Evolutionary conservation across 1,284 basidiomycete species (phyloP).

Genomic region (Pseudozyma tsukubaensis): DNA sequence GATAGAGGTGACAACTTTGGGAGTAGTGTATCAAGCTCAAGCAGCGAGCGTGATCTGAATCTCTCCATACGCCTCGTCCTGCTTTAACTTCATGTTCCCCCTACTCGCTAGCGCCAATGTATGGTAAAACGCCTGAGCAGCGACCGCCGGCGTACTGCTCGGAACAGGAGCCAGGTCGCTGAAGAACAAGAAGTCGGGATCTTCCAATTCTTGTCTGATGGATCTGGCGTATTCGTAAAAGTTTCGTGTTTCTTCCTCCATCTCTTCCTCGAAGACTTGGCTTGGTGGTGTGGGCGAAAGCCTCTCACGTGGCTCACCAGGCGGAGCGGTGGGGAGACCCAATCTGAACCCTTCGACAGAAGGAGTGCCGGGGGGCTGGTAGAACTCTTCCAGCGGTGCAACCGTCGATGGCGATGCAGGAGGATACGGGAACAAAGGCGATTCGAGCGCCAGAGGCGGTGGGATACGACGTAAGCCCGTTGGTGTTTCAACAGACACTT

Average conservation of each 20-base stretch:
- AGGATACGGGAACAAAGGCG: slow-evolving; percentile 17
- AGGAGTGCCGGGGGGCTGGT: slow-evolving; percentile 18
- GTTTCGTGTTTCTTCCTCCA: slow-evolving; percentile 45
- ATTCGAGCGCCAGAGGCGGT: slow-evolving; percentile 7
- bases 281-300: slow-evolving; percentile 19
- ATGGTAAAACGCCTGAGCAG: slow-evolving; percentile 67
- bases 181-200: slow-evolving; percentile 41
- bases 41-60: slow-evolving; percentile 37
- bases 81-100: slow-evolving; percentile 50
- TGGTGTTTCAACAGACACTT: slow-evolving; percentile 44
- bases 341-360: slow-evolving; percentile 16
- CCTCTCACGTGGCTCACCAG: not conserved
- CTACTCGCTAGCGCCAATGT: slow-evolving; percentile 56
- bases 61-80: slow-evolving; percentile 64
- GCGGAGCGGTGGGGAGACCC: slow-evolving; percentile 19
- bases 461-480: slow-evolving; percentile 28
- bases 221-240: slow-evolving; percentile 39
- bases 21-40: not conserved
- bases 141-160: slow-evolving; percentile 49
- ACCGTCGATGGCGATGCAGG: slow-evolving; percentile 28
- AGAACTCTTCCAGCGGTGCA: slow-evolving; percentile 24
- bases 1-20: not conserved
- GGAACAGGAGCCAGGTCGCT: slow-evolving; percentile 48
- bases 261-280: slow-evolving; percentile 25
- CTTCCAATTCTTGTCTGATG: slow-evolving; percentile 28